Conservation (phyloP, 768 basidiomycete genomes). For the Lepiota brunneoincarnata region DNA sequence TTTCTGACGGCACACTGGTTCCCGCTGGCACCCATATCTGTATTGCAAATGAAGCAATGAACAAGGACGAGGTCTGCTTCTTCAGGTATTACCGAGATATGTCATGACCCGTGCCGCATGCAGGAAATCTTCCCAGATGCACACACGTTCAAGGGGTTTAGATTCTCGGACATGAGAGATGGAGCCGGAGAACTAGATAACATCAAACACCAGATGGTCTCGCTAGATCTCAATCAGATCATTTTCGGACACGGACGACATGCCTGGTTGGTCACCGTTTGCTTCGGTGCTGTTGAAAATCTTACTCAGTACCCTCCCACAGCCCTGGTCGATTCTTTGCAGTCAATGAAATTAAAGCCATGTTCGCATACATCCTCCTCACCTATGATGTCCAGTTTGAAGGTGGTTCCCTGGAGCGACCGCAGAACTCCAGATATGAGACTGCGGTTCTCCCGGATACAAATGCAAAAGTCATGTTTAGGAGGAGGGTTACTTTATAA, state of each 20-base stretch:
- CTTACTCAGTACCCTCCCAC: not conserved
- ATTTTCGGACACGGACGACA: constrained; percentile 38
- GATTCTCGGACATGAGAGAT: constrained; percentile 39
- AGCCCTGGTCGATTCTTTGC: constrained; percentile 44
- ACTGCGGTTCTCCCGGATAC: not conserved
- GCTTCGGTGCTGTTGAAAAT: too few species aligned
- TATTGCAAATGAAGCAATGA: constrained; percentile 25
- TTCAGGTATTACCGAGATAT: not conserved
- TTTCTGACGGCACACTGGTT: constrained; percentile 37
- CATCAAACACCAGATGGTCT: constrained; percentile 31
- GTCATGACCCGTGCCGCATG: not conserved
- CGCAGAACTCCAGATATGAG: not conserved
- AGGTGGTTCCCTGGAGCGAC: constrained; percentile 2
- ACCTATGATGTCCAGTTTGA: constrained; percentile 34
- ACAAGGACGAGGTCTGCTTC: constrained; percentile 23
- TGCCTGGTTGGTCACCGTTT: constrained; percentile 23
- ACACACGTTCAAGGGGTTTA: constrained; percentile 41
- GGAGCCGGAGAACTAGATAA: constrained; percentile 23
- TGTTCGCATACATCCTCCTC: constrained; percentile 32
- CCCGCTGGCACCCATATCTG: constrained; percentile 21
- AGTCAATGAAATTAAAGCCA: constrained; percentile 33
- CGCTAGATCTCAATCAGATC: constrained; percentile 28
- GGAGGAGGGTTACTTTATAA: not conserved
- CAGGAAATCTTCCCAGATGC: constrained; percentile 40
- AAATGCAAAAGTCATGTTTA: constrained; percentile 5